These are phyloP conservation scores for Haplographium delicatum DNA, from an alignment of 495 filamentous ascomycete species.

Conservation along the genomic window DNA sequence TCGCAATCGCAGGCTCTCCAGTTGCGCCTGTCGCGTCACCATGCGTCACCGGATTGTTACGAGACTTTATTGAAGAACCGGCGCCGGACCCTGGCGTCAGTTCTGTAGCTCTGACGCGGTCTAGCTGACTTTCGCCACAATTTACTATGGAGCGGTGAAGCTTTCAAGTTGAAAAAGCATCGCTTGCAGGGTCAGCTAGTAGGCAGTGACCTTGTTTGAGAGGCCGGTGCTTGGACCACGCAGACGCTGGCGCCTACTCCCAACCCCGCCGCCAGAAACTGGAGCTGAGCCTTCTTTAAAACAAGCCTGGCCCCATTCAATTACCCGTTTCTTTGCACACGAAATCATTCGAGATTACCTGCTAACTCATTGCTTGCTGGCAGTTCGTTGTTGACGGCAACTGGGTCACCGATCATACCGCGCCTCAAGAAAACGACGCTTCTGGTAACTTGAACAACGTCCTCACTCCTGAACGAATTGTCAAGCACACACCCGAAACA, in stretches of 20 bases:
- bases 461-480: conserved; percentile 67
- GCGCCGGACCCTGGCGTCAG: neutral
- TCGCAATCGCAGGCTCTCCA: no score
- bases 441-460: conserved; percentile 85
- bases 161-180: conserved; percentile 11
- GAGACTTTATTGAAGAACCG: neutral
- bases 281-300: conserved; percentile 1
- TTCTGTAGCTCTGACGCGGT: conserved; percentile 15
- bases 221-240: conserved; percentile 13
- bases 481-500: conserved; percentile 36
- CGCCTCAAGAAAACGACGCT: conserved; percentile 72
- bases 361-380: conserved; percentile 7
- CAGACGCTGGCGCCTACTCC: conserved; percentile 13
- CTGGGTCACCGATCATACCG: conserved; percentile 76
- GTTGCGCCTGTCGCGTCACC: no score
- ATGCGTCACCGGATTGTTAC: neutral
- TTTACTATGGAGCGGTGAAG: conserved; percentile 23
- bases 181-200: conserved; percentile 2
- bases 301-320: neutral
- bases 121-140: neutral
- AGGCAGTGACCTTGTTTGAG: conserved; percentile 19
- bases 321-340: neutral
- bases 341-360: neutral
- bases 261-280: conserved; percentile 17
- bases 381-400: conserved; percentile 89